Evolutionary conservation across 2,329 filamentous ascomycete genomes (phyloP).

Genomic region (Venturia asperata): DNA sequence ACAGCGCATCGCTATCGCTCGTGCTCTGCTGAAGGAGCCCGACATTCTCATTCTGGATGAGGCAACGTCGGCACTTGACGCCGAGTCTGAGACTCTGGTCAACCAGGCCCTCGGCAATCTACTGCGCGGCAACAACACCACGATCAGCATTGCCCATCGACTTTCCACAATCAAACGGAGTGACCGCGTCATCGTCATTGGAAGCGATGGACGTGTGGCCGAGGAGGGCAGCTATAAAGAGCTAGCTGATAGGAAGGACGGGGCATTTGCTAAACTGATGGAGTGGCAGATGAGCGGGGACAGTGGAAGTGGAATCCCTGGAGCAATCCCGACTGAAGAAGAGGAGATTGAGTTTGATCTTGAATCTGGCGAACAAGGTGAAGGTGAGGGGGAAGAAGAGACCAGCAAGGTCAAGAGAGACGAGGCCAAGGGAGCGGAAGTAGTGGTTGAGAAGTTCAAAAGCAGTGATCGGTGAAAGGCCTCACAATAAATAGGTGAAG

Average conservation of each 20-base stretch:
- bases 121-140: conserved; percentile 76
- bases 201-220: conserved; percentile 77
- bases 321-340: conserved; percentile 38
- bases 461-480: neutral
- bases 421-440: neutral
- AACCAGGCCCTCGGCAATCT: conserved; percentile 80
- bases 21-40: conserved; percentile 88
- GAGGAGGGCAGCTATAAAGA: conserved; percentile 80
- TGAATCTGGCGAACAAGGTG: conserved; percentile 29
- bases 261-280: conserved; percentile 93
- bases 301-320: conserved; percentile 23
- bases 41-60: conserved; percentile 97
- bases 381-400: conserved; percentile 31
- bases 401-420: conserved; percentile 1
- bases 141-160: conserved; percentile 93
- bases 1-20: conserved; percentile 93
- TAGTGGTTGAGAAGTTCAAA: conserved; percentile 10
- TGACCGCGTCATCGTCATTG: conserved; percentile 88
- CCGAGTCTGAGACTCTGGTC: conserved; percentile 92
- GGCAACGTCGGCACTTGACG: conserved; percentile 87
- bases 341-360: conserved; percentile 45
- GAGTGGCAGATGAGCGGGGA: conserved; percentile 94
- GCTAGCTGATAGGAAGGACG: conserved; percentile 63
- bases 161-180: conserved; percentile 94
- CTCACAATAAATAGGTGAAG: neutral